Evolutionary conservation across 371 early-diverging fungal genomes (phyloP).

Genomic region (Chytridium lagenaria): DNA sequence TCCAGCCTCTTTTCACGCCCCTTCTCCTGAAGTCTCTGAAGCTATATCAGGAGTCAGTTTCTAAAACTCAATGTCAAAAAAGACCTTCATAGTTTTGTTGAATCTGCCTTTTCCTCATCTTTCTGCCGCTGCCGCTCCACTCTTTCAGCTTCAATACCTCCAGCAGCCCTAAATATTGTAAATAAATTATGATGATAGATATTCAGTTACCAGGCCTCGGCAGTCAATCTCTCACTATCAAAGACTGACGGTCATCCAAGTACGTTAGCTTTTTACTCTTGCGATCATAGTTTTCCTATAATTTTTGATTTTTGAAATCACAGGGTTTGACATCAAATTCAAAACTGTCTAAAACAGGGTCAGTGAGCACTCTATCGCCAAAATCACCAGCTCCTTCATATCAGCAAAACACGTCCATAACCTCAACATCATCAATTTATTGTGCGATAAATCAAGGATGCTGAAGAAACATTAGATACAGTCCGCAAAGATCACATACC

Average conservation of each 20-base stretch:
- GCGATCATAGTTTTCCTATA: constrained; percentile 56
- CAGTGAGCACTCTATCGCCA: neutral
- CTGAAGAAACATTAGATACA: constrained; percentile 17
- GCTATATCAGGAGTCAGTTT: constrained; percentile 32
- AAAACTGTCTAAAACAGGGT: constrained; percentile 53
- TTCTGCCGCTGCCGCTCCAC: constrained; percentile 54
- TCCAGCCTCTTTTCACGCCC: constrained; percentile 44
- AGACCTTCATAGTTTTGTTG: constrained; percentile 62
- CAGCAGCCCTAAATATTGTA: constrained; percentile 16
- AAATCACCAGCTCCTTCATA: constrained; percentile 57
- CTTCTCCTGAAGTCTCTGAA: constrained; percentile 43
- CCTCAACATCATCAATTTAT: constrained; percentile 57
- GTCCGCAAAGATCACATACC: constrained; percentile 28
- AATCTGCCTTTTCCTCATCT: constrained; percentile 51
- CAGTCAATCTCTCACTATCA: constrained; percentile 55
- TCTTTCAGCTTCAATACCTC: constrained; percentile 58
- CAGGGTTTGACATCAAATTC: constrained; percentile 61
- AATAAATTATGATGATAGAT: neutral
- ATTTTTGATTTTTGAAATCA: constrained; percentile 52
- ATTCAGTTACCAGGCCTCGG: constrained; percentile 56
- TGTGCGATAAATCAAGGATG: constrained; percentile 57
- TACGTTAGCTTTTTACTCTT: constrained; percentile 50
- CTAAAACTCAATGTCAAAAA: neutral
- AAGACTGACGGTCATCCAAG: constrained; percentile 63
- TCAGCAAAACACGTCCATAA: constrained; percentile 54